Evolutionary conservation across 345 rosid genomes (phyloP), one percentile per base, ranked within the genome.

Genomic region (Dipteronia dyeriana): DNA sequence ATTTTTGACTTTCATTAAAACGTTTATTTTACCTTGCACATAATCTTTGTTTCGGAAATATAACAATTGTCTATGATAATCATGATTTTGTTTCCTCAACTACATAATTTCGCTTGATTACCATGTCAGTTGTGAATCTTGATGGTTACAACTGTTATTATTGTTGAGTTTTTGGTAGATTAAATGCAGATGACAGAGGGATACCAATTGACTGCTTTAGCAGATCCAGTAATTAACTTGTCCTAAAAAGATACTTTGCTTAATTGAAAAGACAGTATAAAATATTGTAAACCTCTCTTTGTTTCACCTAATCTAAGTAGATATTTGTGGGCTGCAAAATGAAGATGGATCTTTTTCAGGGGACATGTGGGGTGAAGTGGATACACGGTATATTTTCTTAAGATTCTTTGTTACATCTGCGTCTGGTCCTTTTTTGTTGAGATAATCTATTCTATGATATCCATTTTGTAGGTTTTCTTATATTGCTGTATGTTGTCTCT

Each of bases 301-400:
- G 79, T 78, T 80, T 49, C 65, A 66, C 87, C 82, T 79, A 86
- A 80, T 20, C 66, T 51, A 74, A 66, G 66, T 75, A 96, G 99
- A n/a, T n/a, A n/a, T n/a, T n/a, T n/a, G n/a, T n/a, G n/a, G n/a
- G n/a, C n/a, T n/a, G n/a, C n/a, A n/a, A n/a, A n/a, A n/a, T n/a
- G n/a, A n/a, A n/a, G n/a, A n/a, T n/a, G n/a, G n/a, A n/a, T n/a
- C n/a, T n/a, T n/a, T n/a, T n/a, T n/a, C n/a, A n/a, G n/a, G n/a
- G n/a, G n/a, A n/a, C n/a, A n/a, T n/a, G n/a, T n/a, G n/a, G n/a
- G n/a, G n/a, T n/a, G n/a, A n/a, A n/a, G n/a, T n/a, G n/a, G n/a
- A n/a, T n/a, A n/a, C n/a, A n/a, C n/a, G n/a, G n/a, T n/a, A n/a
- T n/a, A n/a, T n/a, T n/a, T n/a, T n/a, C n/a, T n/a, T n/a, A n/a